Conservation (phyloP, 495 filamentous ascomycete genomes). For the Tuber umbilicatum region DNA sequence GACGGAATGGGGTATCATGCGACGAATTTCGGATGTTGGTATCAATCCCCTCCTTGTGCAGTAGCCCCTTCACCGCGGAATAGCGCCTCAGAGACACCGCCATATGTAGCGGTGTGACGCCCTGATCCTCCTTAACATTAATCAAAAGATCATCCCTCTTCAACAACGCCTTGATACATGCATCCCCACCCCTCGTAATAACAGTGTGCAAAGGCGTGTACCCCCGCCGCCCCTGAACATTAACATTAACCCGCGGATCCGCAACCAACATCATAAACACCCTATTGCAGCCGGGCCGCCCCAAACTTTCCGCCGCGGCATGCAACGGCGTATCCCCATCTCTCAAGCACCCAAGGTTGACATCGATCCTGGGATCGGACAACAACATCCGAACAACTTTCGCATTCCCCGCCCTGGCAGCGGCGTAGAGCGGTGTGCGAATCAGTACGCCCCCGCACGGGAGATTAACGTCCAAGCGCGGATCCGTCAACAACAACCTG, state of each 20-base stretch:
- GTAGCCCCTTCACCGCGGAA: neutral
- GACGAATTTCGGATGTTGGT: neutral
- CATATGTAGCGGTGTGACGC: neutral
- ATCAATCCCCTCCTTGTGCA: conserved; percentile 6
- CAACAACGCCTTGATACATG: conserved; percentile 4
- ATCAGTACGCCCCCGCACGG: neutral
- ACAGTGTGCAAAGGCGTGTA: conserved; percentile 4
- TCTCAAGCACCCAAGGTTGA: neutral
- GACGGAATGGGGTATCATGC: neutral
- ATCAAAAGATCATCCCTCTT: neutral
- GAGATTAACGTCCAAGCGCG: neutral
- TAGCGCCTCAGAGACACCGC: neutral
- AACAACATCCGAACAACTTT: neutral
- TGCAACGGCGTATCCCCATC: conserved; percentile 23
- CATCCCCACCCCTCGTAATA: neutral
- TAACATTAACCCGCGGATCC: conserved; percentile 7
- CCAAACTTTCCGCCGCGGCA: conserved; percentile 6
- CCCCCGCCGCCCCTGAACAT: neutral
- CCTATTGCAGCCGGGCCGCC: neutral
- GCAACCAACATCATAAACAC: neutral
- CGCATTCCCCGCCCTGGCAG: neutral
- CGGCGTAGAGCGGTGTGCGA: neutral
- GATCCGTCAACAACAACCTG: neutral
- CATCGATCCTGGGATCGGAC: neutral
- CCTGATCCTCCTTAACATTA: neutral